Conservation (phyloP, 106 monocot genomes). For the Platanthera guangdongensis region DNA sequence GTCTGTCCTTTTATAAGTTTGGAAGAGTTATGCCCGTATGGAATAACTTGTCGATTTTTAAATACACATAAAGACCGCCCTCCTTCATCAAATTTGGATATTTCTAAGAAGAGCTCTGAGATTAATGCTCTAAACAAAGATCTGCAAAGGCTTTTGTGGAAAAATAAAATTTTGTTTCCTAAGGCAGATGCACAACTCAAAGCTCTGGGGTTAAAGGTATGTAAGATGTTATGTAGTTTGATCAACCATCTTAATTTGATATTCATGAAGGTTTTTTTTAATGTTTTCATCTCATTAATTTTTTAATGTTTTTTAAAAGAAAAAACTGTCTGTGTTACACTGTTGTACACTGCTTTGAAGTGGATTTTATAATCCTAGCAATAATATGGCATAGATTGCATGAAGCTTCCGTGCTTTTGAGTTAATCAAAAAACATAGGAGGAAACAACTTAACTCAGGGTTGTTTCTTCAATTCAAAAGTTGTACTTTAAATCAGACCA, state of each 20-base stretch:
- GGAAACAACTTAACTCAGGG: too few species aligned
- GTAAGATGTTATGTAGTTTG: slow-evolving; percentile 1
- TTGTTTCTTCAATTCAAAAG: too few species aligned
- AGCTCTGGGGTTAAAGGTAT: slow-evolving; percentile 70
- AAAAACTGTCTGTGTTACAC: not conserved
- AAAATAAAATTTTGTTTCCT: slow-evolving; percentile 70
- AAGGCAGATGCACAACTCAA: slow-evolving; percentile 81
- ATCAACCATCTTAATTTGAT: not conserved
- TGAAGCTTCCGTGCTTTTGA: too few species aligned
- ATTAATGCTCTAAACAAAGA: slow-evolving; percentile 70
- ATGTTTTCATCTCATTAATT: not conserved
- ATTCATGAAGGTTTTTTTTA: not conserved
- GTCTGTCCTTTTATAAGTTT: slow-evolving; percentile 52
- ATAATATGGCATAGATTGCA: too few species aligned
- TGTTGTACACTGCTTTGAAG: not conserved
- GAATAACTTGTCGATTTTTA: slow-evolving; percentile 67
- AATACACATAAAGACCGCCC: slow-evolving; percentile 35
- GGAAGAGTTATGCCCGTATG: slow-evolving; percentile 67
- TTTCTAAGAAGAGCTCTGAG: slow-evolving; percentile 32
- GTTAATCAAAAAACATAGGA: too few species aligned
- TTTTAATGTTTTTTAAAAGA: not conserved
- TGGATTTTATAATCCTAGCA: not conserved
- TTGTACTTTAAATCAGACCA: too few species aligned
- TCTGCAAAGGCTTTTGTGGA: slow-evolving; percentile 88
- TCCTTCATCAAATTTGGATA: slow-evolving; percentile 9